Percentiles rank a stretch among this genome's conserved stretches.
phyloP scores from a whole-genome alignment of 352 stramenopile species.

The Globisporangium recalcitrans region DNA sequence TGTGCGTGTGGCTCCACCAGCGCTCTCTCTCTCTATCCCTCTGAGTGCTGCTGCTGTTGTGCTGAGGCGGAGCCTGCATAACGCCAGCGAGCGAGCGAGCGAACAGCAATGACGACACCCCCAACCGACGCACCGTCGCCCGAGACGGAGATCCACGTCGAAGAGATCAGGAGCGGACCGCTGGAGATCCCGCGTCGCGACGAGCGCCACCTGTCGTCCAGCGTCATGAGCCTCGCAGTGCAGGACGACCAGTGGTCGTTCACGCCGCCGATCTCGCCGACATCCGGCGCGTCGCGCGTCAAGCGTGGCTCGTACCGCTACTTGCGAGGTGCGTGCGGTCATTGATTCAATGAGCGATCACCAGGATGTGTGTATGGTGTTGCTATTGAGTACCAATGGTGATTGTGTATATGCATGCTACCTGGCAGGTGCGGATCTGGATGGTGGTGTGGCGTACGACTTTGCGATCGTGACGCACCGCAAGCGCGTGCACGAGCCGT shows the following conservation, averaged over 20 bases:
- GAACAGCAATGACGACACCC: background rate
- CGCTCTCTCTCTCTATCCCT: background rate
- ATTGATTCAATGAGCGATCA: background rate
- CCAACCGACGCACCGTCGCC: background rate
- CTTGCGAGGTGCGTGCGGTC: conserved; percentile 36
- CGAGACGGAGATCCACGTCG: conserved; percentile 14
- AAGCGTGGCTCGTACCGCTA: conserved; percentile 48
- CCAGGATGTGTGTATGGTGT: background rate
- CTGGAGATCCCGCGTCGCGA: conserved; percentile 16
- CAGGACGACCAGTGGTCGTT: conserved; percentile 62
- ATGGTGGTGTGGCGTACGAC: conserved; percentile 46
- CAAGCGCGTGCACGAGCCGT: conserved; percentile 21
- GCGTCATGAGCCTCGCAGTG: conserved; percentile 43
- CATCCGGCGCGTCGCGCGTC: conserved; percentile 24
- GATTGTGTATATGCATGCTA: background rate
- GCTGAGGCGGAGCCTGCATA: background rate
- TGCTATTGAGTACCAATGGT: background rate
- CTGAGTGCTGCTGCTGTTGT: background rate
- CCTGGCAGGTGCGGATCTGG: conserved; percentile 31
- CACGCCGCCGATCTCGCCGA: conserved; percentile 34
- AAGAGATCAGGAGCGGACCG: conserved; percentile 10
- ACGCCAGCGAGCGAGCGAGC: background rate
- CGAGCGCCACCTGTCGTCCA: conserved; percentile 41
- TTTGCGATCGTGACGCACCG: conserved; percentile 73
- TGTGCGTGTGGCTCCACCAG: background rate